Conservation (phyloP, 352 stramenopile genomes). For the Elongisporangium prolatum region DNA sequence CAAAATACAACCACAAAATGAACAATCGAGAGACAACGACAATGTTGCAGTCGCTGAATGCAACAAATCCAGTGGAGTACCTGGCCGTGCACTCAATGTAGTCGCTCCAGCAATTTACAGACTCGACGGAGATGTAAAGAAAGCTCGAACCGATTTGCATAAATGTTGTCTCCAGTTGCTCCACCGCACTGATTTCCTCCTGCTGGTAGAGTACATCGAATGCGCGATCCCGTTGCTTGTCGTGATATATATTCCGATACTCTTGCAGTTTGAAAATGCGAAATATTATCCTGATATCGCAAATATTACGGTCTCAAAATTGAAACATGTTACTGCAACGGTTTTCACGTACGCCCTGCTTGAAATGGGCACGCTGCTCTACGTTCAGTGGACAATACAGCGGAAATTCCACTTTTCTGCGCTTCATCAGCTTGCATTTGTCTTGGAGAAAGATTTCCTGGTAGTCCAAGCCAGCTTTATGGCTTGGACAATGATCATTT, state of each 20-base stretch:
- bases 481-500: slow-evolving; percentile 20
- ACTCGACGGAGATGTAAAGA: no score
- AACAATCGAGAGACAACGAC: no score
- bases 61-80: no score
- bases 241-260: background rate
- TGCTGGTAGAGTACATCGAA: slow-evolving; percentile 11
- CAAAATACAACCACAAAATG: no score
- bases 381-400: slow-evolving; percentile 7
- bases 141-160: no score
- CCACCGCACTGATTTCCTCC: background rate
- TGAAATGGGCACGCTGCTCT: slow-evolving; percentile 10
- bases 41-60: no score
- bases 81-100: no score
- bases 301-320: background rate
- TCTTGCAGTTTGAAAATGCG: background rate
- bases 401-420: slow-evolving; percentile 11
- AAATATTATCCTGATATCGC: slow-evolving; percentile 4
- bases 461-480: slow-evolving; percentile 20
- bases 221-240: slow-evolving; percentile 1
- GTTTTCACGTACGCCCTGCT: slow-evolving; percentile 16
- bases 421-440: slow-evolving; percentile 23
- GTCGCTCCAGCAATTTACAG: no score
- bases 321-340: slow-evolving; percentile 4
- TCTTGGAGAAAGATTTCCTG: slow-evolving; percentile 15
- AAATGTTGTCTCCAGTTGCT: background rate